Conservation (phyloP, 2,329 filamentous ascomycete species). For the Alternaria conjuncta region DNA sequence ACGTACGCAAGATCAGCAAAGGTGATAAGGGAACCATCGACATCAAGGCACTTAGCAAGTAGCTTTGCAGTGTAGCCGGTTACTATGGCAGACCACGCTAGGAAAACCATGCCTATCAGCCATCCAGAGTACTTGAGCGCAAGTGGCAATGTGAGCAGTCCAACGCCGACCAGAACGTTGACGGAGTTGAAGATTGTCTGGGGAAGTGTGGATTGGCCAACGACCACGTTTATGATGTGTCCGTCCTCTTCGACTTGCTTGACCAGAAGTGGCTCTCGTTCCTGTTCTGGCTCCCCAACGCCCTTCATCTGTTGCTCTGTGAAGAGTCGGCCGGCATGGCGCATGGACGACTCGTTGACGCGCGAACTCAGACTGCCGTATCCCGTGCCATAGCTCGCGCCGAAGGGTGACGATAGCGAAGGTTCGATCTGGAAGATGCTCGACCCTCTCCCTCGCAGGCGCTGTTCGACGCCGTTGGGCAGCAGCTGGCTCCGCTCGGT, state of each 20-base stretch:
- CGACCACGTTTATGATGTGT: conserved; percentile 81
- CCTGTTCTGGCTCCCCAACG: conserved; percentile 52
- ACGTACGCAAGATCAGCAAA: conserved; percentile 94
- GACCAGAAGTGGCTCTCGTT: conserved; percentile 77
- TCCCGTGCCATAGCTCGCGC: conserved; percentile 72
- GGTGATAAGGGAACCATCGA: conserved; percentile 84
- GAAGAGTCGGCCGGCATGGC: conserved; percentile 61
- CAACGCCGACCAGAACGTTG: conserved; percentile 90
- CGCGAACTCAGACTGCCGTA: conserved; percentile 66
- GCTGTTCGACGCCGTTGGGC: conserved; percentile 34
- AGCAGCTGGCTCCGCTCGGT: conserved; percentile 41
- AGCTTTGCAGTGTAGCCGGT: conserved; percentile 88
- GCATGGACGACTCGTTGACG: conserved; percentile 63
- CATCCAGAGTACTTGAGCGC: conserved; percentile 88
- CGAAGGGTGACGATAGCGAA: conserved; percentile 69
- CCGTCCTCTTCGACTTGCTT: conserved; percentile 86
- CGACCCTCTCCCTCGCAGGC: conserved; percentile 46
- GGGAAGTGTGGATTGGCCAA: conserved; percentile 92
- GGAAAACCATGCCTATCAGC: conserved; percentile 78
- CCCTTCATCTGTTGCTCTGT: conserved; percentile 55
- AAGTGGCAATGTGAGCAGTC: conserved; percentile 85
- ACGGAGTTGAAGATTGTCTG: conserved; percentile 98
- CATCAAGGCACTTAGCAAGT: conserved; percentile 85
- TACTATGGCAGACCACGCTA: conserved; percentile 74
- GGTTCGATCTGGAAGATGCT: conserved; percentile 59